Conservation (phyloP, 805 yeast species). For the Candida lessepsii region DNA sequence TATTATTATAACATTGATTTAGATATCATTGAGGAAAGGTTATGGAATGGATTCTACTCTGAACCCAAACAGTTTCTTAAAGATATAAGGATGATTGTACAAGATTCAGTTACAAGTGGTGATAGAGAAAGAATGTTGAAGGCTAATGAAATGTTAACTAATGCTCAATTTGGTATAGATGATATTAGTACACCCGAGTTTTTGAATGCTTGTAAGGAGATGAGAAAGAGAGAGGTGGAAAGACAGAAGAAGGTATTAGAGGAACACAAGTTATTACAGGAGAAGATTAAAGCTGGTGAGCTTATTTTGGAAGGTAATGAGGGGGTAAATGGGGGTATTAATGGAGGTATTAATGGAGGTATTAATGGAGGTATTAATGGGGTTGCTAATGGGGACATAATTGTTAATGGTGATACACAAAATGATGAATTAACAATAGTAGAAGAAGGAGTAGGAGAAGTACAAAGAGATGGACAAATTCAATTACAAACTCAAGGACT, state of each 20-base stretch:
- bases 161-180: slow-evolving; percentile 93
- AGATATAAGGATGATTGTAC: slow-evolving; percentile 81
- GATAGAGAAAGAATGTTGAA: slow-evolving; percentile 79
- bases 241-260: slow-evolving; percentile 47
- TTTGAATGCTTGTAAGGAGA: slow-evolving; percentile 69
- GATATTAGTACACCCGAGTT: slow-evolving; percentile 78
- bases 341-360: neutral
- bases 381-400: neutral
- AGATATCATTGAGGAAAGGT: slow-evolving; percentile 88
- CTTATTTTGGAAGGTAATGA: neutral
- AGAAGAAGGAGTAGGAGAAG: slow-evolving; percentile 1
- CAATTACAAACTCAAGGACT: slow-evolving; percentile 7
- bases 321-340: neutral
- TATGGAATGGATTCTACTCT: slow-evolving; percentile 95
- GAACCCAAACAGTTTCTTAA: slow-evolving; percentile 87
- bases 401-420: slow-evolving; percentile 3
- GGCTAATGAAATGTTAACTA: slow-evolving; percentile 94
- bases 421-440: too few species aligned
- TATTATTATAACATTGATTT: slow-evolving; percentile 84
- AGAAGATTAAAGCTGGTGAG: slow-evolving; percentile 8
- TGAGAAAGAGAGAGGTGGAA: slow-evolving; percentile 62
- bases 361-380: neutral
- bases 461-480: slow-evolving; percentile 12
- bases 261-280: slow-evolving; percentile 24
- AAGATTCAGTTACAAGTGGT: slow-evolving; percentile 68